Base-by-base conservation (phyloP, 345 rosid genomes). In the Gossypium turneri region DNA sequence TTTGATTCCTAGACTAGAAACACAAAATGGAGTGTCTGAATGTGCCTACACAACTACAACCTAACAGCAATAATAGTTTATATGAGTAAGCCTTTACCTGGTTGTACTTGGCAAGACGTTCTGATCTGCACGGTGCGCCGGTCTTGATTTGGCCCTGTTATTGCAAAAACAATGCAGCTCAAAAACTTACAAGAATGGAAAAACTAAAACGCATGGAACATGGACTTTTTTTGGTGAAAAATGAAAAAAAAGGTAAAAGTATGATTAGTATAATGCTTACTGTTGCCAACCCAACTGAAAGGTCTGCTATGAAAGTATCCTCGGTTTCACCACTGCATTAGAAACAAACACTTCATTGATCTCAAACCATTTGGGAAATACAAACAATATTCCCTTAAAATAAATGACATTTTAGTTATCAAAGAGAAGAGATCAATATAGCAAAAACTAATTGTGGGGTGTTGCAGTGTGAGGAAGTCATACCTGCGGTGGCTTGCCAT, bases 61-160 rank as follows among this genome's bases (percentile, higher is more conserved):
- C 16, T 34, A 16, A 53, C 29, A 73, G 10, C 70, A 25, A 20
- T 17, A 62, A 12, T 19, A 5, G 41, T 34, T 34, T 34, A 34
- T 34, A 58, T 24, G 63, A 17, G 11, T 17, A 58, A 52, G n/a
- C 44, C 24, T 56, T 29, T 73, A 88, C 94, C 90, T 88, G 94
- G 75, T 86, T 90, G 79, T 90, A 90, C 70, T 90, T 90, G 1
- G 92, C 94, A 63, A 88, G 89, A 61, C 90, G 89, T 75, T 88
- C 94, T 0, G 92, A 90, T 72, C 92, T 84, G 88, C 90, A 88
- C 1, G 94, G 91, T 27, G 92, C 94, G 47, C 94, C 89, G 0
- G 89, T 88, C 83, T 88, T 90, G 64, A 88, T 87, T 73, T 85
- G 93, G 20, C 91, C 91, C 90, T 90, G 87, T 43, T 78, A 5